Evolutionary conservation across 164 flowering plant genomes (phyloP).

Genomic region (Macadamia integrifolia): DNA sequence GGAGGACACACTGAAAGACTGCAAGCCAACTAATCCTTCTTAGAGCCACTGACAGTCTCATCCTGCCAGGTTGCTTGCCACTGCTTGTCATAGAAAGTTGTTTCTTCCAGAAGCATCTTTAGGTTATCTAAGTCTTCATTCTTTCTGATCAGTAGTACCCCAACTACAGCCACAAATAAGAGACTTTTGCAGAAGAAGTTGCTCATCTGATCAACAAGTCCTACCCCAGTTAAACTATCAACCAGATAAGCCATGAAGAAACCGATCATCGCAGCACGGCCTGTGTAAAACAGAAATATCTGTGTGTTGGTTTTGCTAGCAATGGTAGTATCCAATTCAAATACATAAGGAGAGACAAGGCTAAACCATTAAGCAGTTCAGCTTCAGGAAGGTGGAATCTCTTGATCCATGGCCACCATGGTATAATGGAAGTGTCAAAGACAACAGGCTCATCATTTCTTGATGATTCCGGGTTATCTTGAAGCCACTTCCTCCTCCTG

Average conservation of each 20-base stretch:
- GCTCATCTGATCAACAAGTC: constrained; percentile 94
- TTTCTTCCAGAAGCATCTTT: constrained; percentile 79
- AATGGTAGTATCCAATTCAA: not conserved
- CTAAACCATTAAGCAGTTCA: constrained; percentile 85
- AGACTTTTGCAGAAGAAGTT: constrained; percentile 97
- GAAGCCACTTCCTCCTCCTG: constrained; percentile 88
- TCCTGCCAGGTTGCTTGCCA: constrained; percentile 99
- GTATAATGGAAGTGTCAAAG: constrained; percentile 89
- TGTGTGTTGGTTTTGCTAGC: constrained; percentile 2
- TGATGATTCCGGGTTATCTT: constrained; percentile 79
- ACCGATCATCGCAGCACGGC: constrained; percentile 98
- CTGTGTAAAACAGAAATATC: constrained; percentile 26
- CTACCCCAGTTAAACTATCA: constrained; percentile 94
- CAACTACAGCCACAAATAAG: constrained; percentile 71
- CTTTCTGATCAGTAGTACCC: constrained; percentile 81
- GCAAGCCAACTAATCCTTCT: constrained; percentile 28
- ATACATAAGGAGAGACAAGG: constrained; percentile 1
- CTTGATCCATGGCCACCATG: constrained; percentile 99
- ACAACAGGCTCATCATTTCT: constrained; percentile 77
- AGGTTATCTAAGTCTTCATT: constrained; percentile 80
- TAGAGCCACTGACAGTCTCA: constrained; percentile 34
- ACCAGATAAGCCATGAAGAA: constrained; percentile 97
- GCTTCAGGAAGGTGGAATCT: constrained; percentile 98
- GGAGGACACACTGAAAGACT: constrained; percentile 4
- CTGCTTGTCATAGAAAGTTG: constrained; percentile 95